phyloP scores from a whole-genome alignment of 495 filamentous ascomycete species.

The Xylaria curta region DNA sequence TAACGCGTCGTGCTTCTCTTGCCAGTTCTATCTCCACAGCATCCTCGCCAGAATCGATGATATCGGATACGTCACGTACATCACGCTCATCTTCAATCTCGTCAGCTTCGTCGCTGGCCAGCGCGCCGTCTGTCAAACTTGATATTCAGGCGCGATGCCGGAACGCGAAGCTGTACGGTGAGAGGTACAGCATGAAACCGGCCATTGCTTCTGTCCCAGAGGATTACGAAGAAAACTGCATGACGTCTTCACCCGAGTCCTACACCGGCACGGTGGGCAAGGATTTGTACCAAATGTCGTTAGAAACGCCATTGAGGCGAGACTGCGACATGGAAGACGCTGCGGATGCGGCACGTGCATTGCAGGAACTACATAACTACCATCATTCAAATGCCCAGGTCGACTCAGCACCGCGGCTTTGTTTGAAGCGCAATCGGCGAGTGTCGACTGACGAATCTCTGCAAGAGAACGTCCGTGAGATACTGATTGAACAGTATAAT shows the following conservation, averaged over 20 bases:
- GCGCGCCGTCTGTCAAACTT: slow-evolving; percentile 71
- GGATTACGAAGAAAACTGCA: slow-evolving; percentile 59
- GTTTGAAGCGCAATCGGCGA: slow-evolving; percentile 72
- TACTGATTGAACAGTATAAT: slow-evolving; percentile 48
- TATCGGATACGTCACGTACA: slow-evolving; percentile 79
- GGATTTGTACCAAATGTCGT: slow-evolving; percentile 59
- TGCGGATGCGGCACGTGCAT: slow-evolving; percentile 67
- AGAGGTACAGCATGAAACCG: slow-evolving; percentile 55
- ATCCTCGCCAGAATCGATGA: slow-evolving; percentile 90
- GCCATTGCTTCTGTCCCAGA: slow-evolving; percentile 60
- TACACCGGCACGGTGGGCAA: slow-evolving; percentile 61
- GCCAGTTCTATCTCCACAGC: slow-evolving; percentile 77
- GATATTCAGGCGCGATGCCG: slow-evolving; percentile 85
- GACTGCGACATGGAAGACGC: slow-evolving; percentile 55
- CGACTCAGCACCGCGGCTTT: slow-evolving; percentile 33
- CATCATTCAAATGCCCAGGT: slow-evolving; percentile 46
- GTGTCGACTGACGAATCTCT: slow-evolving; percentile 69
- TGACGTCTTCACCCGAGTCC: slow-evolving; percentile 67
- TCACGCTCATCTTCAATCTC: slow-evolving; percentile 79
- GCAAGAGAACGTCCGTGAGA: slow-evolving; percentile 76
- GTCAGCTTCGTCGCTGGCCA: slow-evolving; percentile 68
- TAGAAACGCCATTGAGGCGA: slow-evolving; percentile 54
- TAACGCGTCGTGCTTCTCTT: slow-evolving; percentile 74
- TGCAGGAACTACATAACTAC: slow-evolving; percentile 67
- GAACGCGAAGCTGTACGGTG: slow-evolving; percentile 68